A percentile compares a stretch with the other conserved stretches of the same genome.
Evolutionary conservation across 2,329 filamentous ascomycete species (phyloP).

Genomic region (Fusarium sp.): DNA sequence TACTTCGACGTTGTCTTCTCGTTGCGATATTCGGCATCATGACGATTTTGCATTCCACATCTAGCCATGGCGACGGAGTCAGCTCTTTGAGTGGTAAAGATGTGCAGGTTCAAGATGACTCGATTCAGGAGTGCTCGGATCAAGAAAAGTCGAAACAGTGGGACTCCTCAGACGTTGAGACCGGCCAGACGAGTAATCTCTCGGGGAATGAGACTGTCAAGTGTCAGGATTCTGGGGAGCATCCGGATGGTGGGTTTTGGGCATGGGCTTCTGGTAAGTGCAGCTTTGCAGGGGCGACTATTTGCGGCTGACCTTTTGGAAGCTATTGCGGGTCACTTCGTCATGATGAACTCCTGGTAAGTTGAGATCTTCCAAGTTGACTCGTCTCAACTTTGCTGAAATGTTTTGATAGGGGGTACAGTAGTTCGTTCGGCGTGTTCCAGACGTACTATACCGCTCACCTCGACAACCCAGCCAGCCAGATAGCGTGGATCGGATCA

Average conservation of each 20-base stretch:
- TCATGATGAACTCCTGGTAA: not conserved
- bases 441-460: not conserved
- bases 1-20: not conserved
- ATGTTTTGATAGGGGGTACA: not conserved
- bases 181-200: not conserved
- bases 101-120: not conserved
- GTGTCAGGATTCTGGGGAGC: not conserved
- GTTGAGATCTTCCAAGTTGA: too few relatives aligned
- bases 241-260: not conserved
- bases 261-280: not conserved
- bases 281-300: rapidly evolving
- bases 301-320: not conserved
- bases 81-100: not conserved
- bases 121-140: not conserved
- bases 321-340: not conserved
- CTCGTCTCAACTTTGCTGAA: too few relatives aligned
- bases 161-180: not conserved
- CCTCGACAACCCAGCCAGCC: not conserved
- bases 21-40: not conserved
- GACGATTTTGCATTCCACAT: not conserved
- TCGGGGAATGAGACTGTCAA: not conserved
- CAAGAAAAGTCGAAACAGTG: not conserved
- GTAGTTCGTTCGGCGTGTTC: not conserved
- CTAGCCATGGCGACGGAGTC: not conserved
- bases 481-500: not conserved